Percentiles rank a stretch among this genome's conserved stretches.
phyloP scores from a whole-genome alignment of 768 basidiomycete genomes.

The Tulasnella calospora region DNA sequence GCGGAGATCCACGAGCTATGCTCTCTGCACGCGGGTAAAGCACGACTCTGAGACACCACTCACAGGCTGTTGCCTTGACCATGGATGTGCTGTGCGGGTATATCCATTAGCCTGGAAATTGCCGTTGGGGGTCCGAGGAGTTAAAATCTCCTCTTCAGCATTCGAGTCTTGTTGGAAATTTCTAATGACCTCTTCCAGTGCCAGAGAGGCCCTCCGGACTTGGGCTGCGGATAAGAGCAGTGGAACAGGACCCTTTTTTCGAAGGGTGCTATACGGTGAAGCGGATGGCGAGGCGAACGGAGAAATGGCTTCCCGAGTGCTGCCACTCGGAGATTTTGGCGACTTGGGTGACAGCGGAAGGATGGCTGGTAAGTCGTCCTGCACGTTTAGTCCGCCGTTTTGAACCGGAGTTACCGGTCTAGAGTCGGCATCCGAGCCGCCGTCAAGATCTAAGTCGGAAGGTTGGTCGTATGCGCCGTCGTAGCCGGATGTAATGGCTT shows the following conservation, averaged over 20 bases:
- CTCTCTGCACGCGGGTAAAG: neutral
- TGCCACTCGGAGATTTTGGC: slow-evolving; percentile 8
- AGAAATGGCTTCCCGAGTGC: neutral
- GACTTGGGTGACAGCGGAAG: neutral
- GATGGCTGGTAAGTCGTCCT: neutral
- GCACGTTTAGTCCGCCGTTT: neutral
- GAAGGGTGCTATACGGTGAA: slow-evolving; percentile 6
- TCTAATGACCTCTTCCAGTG: slow-evolving; percentile 65
- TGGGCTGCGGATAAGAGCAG: slow-evolving; percentile 49
- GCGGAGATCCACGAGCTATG: neutral
- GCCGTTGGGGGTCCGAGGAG: slow-evolving; percentile 23
- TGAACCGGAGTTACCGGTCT: slow-evolving; percentile 11
- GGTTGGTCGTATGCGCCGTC: neutral
- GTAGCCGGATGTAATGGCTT: slow-evolving; percentile 2
- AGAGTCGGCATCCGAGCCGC: slow-evolving; percentile 6
- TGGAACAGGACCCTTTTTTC: neutral
- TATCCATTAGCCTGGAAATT: neutral
- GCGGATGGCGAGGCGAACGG: neutral
- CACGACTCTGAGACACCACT: neutral
- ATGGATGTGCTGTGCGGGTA: slow-evolving; percentile 1
- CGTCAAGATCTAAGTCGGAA: slow-evolving; percentile 4
- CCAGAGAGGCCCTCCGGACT: slow-evolving; percentile 62
- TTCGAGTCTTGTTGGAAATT: slow-evolving; percentile 54
- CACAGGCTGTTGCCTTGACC: slow-evolving; percentile 13
- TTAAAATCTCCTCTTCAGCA: slow-evolving; percentile 46